Evolutionary conservation across 2,329 filamentous ascomycete genomes (phyloP).

Genomic region (Fusarium camptoceras): DNA sequence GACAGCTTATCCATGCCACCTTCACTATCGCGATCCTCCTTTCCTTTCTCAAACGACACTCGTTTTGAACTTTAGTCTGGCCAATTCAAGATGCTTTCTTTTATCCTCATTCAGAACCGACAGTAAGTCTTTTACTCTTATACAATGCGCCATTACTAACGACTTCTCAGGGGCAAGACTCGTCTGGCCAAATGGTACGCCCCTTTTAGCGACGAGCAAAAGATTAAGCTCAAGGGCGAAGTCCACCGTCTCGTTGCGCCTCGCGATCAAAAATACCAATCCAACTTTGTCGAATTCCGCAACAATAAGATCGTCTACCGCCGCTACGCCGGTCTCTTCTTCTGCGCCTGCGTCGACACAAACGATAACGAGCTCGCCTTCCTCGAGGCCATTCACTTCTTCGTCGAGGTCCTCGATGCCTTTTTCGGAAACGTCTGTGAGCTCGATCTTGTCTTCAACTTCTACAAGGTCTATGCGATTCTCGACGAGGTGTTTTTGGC

Average conservation of each 20-base stretch:
- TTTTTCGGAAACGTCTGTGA: slow-evolving; percentile 99
- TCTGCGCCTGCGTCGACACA: slow-evolving; percentile 98
- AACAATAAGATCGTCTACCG: slow-evolving; percentile 98
- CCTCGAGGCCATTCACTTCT: slow-evolving; percentile 98
- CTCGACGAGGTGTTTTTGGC: slow-evolving; percentile 98
- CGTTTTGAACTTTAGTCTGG: slow-evolving; percentile 9
- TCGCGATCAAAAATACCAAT: slow-evolving; percentile 98
- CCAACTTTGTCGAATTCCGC: slow-evolving; percentile 97
- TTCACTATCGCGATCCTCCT: slow-evolving; percentile 24
- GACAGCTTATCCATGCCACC: slow-evolving; percentile 36
- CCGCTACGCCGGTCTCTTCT: slow-evolving; percentile 97
- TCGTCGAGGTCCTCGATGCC: slow-evolving; percentile 97
- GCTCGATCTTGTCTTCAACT: slow-evolving; percentile 88
- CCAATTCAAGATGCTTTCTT: slow-evolving; percentile 72
- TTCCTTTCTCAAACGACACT: slow-evolving; percentile 15
- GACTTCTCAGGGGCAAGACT: slow-evolving; percentile 84
- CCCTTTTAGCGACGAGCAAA: slow-evolving; percentile 98
- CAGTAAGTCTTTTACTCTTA: slow-evolving; percentile 66
- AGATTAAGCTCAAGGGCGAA: slow-evolving; percentile 99
- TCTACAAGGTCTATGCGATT: slow-evolving; percentile 94
- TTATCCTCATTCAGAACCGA: slow-evolving; percentile 90
- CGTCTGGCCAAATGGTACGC: slow-evolving; percentile 99
- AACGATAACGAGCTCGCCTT: slow-evolving; percentile 99
- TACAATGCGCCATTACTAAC: background rate
- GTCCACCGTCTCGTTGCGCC: slow-evolving; percentile 97